Conservation (phyloP, 768 basidiomycete species). For the Candolleomyces efflorescens region DNA sequence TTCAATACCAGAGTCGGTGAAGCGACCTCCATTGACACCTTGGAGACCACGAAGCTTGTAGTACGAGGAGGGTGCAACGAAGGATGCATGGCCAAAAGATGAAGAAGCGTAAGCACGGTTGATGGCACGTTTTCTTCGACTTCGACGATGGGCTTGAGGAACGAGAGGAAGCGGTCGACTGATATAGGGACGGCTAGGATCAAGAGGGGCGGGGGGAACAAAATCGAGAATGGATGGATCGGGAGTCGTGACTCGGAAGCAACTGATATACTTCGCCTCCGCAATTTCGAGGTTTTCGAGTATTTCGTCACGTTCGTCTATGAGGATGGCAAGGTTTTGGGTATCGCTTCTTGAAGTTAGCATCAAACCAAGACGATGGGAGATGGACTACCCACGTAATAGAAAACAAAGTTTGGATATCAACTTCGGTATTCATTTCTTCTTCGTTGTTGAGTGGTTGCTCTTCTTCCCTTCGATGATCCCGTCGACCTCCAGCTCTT, state of each 20-base stretch:
- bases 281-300: slow-evolving; percentile 79
- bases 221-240: slow-evolving; percentile 67
- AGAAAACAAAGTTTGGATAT: slow-evolving; percentile 70
- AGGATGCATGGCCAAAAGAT: slow-evolving; percentile 71
- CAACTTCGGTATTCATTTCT: slow-evolving; percentile 49
- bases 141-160: slow-evolving; percentile 25
- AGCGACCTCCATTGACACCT: slow-evolving; percentile 57
- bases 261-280: slow-evolving; percentile 73
- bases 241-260: slow-evolving; percentile 69
- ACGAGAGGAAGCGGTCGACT: slow-evolving; percentile 63
- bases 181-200: slow-evolving; percentile 52
- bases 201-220: slow-evolving; percentile 37
- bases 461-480: slow-evolving; percentile 36
- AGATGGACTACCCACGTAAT: slow-evolving; percentile 50
- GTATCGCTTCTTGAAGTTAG: slow-evolving; percentile 51
- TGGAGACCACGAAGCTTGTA: slow-evolving; percentile 66
- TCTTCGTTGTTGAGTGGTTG: slow-evolving; percentile 38
- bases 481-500: slow-evolving; percentile 25
- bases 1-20: slow-evolving; percentile 40
- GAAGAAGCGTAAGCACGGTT: slow-evolving; percentile 66
- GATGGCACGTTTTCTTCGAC: slow-evolving; percentile 42
- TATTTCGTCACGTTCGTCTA: slow-evolving; percentile 71
- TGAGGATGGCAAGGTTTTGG: slow-evolving; percentile 57
- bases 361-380: neutral
- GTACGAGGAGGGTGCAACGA: slow-evolving; percentile 75